Percentiles rank a stretch among this genome's conserved stretches.
Conservation (phyloP, 2,329 filamentous ascomycete genomes). For the Talaromyces sp. region DNA sequence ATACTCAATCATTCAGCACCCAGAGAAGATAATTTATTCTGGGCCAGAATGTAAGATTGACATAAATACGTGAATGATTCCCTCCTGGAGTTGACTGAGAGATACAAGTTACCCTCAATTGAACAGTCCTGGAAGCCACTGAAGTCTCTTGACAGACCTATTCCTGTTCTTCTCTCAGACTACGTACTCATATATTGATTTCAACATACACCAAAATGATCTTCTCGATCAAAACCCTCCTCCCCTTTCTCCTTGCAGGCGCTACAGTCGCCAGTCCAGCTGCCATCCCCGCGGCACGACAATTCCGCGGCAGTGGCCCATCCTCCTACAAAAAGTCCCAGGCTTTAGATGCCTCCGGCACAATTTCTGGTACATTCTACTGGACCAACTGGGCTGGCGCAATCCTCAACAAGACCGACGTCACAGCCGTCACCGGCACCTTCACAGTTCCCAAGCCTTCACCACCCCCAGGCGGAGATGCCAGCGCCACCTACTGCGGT, state of each 20-base stretch:
- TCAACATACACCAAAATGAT: slow-evolving; percentile 2
- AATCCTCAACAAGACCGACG: neutral
- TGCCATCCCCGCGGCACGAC: neutral
- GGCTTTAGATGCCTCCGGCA: neutral
- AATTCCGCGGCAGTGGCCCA: neutral
- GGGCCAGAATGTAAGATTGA: too few relatives aligned
- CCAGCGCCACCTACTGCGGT: slow-evolving; percentile 49
- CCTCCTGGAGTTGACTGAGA: neutral
- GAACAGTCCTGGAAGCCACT: neutral
- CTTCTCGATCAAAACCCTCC: neutral
- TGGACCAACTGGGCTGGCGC: slow-evolving; percentile 13
- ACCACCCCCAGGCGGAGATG: neutral
- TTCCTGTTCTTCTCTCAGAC: neutral
- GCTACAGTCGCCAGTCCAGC: neutral
- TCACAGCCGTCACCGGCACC: neutral
- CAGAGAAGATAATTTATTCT: too few relatives aligned
- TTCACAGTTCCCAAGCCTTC: slow-evolving; percentile 1
- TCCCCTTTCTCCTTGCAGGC: slow-evolving; percentile 7
- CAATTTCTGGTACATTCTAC: neutral
- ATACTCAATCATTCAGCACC: too few relatives aligned
- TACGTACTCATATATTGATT: neutral
- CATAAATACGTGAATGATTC: neutral
- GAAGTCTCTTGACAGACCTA: neutral
- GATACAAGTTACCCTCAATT: neutral
- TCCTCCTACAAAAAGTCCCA: neutral